A percentile compares a stretch with the other conserved stretches of the same genome.
phyloP scores from a whole-genome alignment of 2,329 filamentous ascomycete genomes.

The Penicillium nordicum region DNA sequence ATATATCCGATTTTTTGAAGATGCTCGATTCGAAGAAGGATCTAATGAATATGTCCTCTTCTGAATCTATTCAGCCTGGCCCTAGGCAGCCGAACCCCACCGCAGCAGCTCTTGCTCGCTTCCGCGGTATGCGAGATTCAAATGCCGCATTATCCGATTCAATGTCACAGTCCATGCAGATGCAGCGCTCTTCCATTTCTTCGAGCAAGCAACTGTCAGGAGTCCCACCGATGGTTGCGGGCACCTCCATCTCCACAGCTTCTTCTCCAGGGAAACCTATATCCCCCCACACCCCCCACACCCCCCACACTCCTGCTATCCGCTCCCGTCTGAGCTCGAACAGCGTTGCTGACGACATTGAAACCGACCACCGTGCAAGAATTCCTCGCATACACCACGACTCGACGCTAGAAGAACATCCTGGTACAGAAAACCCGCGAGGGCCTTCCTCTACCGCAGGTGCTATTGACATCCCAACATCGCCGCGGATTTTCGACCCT shows the following conservation, averaged over 20 bases:
- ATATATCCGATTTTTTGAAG: conserved; percentile 90
- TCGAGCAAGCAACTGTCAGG: conserved; percentile 69
- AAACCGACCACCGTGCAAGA: conserved; percentile 34
- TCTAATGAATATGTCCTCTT: conserved; percentile 65
- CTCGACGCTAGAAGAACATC: conserved; percentile 37
- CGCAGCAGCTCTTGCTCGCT: conserved; percentile 75
- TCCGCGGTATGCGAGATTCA: conserved; percentile 83
- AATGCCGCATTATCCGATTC: conserved; percentile 88
- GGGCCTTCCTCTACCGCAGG: conserved; percentile 36
- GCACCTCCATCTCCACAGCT: conserved; percentile 74
- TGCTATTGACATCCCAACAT: conserved; percentile 50
- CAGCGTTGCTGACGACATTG: conserved; percentile 70
- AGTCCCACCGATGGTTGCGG: conserved; percentile 58
- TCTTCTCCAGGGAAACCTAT: conserved; percentile 88
- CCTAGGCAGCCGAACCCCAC: conserved; percentile 75
- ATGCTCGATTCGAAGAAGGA: conserved; percentile 84
- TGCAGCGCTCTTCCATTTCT: conserved; percentile 78
- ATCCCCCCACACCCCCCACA: conserved; percentile 87
- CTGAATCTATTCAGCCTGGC: conserved; percentile 59
- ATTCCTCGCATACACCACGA: conserved; percentile 30
- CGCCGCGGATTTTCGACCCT: conserved; percentile 42
- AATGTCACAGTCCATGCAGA: conserved; percentile 81
- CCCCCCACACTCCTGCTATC: conserved; percentile 88
- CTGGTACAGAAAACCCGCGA: conserved; percentile 35
- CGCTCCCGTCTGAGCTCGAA: conserved; percentile 91